phyloP scores from a whole-genome alignment of 1,284 basidiomycete genomes.

The Sporisorium sorghi region DNA sequence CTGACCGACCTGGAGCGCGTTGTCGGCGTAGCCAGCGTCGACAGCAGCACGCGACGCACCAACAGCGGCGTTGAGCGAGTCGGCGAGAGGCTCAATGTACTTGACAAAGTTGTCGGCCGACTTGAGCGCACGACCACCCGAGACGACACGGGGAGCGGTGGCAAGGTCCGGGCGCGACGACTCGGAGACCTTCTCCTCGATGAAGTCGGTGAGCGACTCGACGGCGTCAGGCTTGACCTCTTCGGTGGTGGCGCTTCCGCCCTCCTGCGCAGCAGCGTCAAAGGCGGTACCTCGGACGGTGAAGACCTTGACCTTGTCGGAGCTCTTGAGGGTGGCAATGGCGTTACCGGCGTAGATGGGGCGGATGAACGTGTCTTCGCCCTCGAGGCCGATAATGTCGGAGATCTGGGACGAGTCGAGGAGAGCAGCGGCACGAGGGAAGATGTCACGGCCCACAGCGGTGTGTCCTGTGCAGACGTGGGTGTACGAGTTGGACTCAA shows the following conservation, averaged over 20 bases:
- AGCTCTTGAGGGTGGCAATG: conserved; percentile 88
- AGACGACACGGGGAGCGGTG: conserved; percentile 87
- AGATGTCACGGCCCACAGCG: conserved; percentile 78
- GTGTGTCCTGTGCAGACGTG: conserved; percentile 88
- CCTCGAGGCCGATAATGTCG: conserved; percentile 89
- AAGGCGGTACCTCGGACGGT: conserved; percentile 97
- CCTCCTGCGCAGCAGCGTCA: conserved; percentile 74
- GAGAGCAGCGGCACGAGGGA: conserved; percentile 86
- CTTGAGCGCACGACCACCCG: conserved; percentile 95
- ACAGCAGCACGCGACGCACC: conserved; percentile 97
- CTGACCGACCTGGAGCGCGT: conserved; percentile 97
- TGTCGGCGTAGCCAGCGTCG: conserved; percentile 97
- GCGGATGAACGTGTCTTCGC: conserved; percentile 83
- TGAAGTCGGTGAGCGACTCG: conserved; percentile 75
- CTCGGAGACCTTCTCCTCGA: conserved; percentile 86
- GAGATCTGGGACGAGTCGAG: conserved; percentile 80
- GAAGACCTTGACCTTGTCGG: conserved; percentile 88
- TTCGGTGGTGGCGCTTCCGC: conserved; percentile 75
- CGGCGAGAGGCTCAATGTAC: conserved; percentile 91
- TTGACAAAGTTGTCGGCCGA: conserved; percentile 90
- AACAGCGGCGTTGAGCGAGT: conserved; percentile 91
- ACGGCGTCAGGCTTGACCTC: conserved; percentile 79
- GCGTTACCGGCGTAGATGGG: conserved; percentile 99
- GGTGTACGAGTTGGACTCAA: conserved; percentile 75
- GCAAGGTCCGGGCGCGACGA: conserved; percentile 94